Evolutionary conservation across 768 basidiomycete species (phyloP), one percentile per base, ranked within the genome.

Genomic region (Termitomyces sp.): DNA sequence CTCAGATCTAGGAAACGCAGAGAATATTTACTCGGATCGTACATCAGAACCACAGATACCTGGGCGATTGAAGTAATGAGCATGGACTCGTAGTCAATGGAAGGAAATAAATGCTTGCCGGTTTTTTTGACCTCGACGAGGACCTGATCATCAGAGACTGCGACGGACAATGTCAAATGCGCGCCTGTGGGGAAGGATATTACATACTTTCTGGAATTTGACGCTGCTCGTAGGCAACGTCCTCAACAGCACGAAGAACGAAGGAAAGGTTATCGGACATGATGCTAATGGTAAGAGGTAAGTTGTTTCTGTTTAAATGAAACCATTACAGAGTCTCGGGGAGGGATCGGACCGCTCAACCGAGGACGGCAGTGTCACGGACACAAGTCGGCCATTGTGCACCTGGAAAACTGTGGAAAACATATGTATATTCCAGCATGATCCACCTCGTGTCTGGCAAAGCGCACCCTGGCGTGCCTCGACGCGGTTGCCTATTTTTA

Each of bases 1-100:
- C 20, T 66, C 56, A 57, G 59, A 45, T 63, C 57, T 42, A 53
- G 64, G 64, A 64, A 65, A 59, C 17, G 50, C 37, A 51, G 43
- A 14, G 63, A 60, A 8, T 60, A 66, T 60, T 55, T 1, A 8
- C 34, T 48, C 29, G 32, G 25, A 53, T 59, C 72, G 66, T 75
- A 90, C 90, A 81, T 96, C 94, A 61, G 92, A 94, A 42, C 94
- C 94, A 71, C 93, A 96, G 65, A 96, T 95, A 56, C 94, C 94
- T 92, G 49, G 45, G 55, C 31, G 46, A 57, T 51, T 4, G 17
- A 7, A 31, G 36, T 60, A 25, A 62, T 66, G 40, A 63, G 43
- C 38, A 15, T 59, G 57, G 57, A 4, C 17, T 11, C 17, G 7
- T n/a, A 31, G 31, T 42, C 47, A 14, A 54, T 60, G 47, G 31